Conservation (phyloP, 768 basidiomycete species). For the Suillus subluteus region DNA sequence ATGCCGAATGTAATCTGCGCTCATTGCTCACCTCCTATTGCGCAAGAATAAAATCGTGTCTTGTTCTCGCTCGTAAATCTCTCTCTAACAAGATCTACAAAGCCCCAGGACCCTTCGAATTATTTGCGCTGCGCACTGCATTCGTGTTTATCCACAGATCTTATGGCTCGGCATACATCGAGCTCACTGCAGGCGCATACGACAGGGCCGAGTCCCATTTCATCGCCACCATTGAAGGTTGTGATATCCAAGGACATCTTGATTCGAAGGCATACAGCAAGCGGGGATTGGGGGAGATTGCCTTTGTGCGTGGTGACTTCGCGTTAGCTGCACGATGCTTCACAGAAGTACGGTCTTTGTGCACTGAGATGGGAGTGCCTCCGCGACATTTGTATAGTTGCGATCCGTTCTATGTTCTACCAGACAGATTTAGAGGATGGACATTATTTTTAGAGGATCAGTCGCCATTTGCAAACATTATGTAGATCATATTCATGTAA, state of each 20-base stretch:
- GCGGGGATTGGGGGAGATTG: background rate
- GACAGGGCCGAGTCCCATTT: background rate
- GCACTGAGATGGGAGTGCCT: background rate
- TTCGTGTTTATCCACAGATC: background rate
- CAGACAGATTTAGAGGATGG: background rate
- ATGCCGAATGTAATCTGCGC: no score
- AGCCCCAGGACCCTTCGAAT: background rate
- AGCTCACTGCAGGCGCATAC: background rate
- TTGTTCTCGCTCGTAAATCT: no score
- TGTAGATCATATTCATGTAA: background rate
- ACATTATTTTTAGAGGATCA: background rate
- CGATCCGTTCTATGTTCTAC: background rate
- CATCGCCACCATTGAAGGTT: background rate
- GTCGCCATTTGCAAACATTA: background rate
- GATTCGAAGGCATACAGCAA: background rate
- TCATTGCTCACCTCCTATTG: no score
- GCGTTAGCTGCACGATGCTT: background rate
- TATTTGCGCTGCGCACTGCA: background rate
- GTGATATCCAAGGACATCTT: background rate
- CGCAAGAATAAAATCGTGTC: no score
- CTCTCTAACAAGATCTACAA: no score
- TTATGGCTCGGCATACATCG: background rate
- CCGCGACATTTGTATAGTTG: background rate
- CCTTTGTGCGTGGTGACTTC: background rate
- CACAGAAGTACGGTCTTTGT: background rate